Evolutionary conservation across 768 basidiomycete genomes (phyloP), one percentile per base, ranked within the genome.

Genomic region (Stropharia rugosoannulata): DNA sequence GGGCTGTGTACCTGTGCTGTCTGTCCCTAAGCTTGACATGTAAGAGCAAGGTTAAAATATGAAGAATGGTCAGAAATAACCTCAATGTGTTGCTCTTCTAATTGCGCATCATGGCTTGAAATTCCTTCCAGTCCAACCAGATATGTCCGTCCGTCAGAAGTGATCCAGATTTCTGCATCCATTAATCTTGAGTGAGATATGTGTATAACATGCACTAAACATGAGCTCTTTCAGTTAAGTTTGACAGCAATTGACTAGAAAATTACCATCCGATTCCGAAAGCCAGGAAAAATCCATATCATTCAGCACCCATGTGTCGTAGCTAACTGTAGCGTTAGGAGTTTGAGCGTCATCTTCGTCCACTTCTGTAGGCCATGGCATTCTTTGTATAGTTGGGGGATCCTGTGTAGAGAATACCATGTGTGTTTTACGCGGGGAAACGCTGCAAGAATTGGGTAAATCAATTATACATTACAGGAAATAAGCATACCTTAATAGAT

Each of bases 121-220:
- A 64, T 71, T 58, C 84, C 83, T 47, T 75, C 74, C 19, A 92
- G 72, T 55, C 82, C 83, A 6, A 90, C 90, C 59, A 92, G 81
- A 65, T 94, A 94, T 9, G 81, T 89, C 63, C 90, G 74, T 38
- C 92, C 92, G 58, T 94, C 92, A 5, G 89, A 90, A 2, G 91
- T 90, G 45, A 91, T 80, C 92, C 92, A 94, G 0, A 84, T 84
- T 69, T 93, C 92, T 11, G 84, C 80, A 19, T 83, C 82, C 19
- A 82, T 80, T 3, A 73, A 64, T 52, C 81, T 78, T 39, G 83
- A 82, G 62, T 84, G 73, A 22, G 78, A 64, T n/a, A 94, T 85
- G 51, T 84, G 76, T 9, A 69, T 68, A n/a, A 93, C 78, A n/a
- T 77, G 75, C 8, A 90, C 91, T 92, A 59, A 13, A 50, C 18